Evolutionary conservation across 2,329 filamentous ascomycete species (phyloP).

Genomic region (Pseudocercospora pini-densiflorae): DNA sequence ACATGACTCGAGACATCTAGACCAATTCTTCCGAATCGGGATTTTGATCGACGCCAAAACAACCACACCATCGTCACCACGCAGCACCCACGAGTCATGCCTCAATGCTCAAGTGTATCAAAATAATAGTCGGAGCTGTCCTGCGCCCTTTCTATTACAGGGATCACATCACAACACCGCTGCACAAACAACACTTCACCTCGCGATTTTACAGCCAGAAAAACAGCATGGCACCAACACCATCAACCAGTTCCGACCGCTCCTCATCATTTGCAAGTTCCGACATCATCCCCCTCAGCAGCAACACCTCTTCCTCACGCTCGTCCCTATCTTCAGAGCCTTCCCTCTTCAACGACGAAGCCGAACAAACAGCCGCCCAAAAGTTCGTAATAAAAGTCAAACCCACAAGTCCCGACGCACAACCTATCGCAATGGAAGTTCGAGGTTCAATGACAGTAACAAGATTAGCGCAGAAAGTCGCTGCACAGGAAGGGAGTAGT

Average conservation of each 20-base stretch:
- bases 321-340: neutral
- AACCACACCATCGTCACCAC: neutral
- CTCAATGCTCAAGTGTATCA: neutral
- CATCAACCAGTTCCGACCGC: neutral
- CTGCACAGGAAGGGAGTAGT: neutral
- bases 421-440: neutral
- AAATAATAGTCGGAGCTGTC: neutral
- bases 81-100: neutral
- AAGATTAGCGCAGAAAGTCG: neutral
- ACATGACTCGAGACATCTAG: neutral
- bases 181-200: too few species aligned
- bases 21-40: neutral
- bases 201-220: neutral
- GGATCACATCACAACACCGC: neutral
- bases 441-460: slow-evolving; percentile 1
- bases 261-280: neutral
- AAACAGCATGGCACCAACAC: neutral
- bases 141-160: neutral
- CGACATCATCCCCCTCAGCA: neutral
- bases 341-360: slow-evolving; percentile 1
- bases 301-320: neutral
- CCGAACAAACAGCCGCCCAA: neutral
- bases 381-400: neutral
- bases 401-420: neutral
- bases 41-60: neutral